phyloP scores from a whole-genome alignment of 345 rosid species.

The Moricandia arvensis region DNA sequence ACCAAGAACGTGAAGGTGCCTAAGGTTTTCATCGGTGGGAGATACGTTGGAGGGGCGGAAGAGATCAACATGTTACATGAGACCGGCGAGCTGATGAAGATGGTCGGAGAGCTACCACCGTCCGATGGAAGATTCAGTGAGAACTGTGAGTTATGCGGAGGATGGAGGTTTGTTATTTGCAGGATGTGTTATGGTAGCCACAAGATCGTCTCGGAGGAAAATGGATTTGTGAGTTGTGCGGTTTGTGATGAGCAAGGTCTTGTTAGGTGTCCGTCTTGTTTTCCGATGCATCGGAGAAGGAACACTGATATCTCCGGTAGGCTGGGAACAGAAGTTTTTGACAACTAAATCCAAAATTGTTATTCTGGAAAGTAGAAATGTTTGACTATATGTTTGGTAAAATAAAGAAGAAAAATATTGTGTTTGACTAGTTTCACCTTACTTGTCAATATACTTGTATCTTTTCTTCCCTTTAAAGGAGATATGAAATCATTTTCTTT shows the following conservation, averaged over 20 bases:
- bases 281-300: constrained; percentile 25
- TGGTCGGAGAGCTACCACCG: constrained; percentile 34
- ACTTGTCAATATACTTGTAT: neutral
- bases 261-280: constrained; percentile 43
- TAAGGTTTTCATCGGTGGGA: constrained; percentile 52
- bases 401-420: neutral
- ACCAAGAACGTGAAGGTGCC: constrained; percentile 38
- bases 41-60: constrained; percentile 48
- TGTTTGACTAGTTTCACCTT: too few species aligned
- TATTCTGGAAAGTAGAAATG: neutral
- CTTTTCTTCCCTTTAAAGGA: neutral
- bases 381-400: neutral
- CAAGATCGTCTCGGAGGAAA: constrained; percentile 48
- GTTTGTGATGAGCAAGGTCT: constrained; percentile 53
- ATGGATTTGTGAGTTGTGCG: constrained; percentile 46
- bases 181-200: constrained; percentile 57
- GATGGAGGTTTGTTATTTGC: constrained; percentile 55
- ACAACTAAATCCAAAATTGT: neutral
- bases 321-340: neutral
- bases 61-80: constrained; percentile 46
- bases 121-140: constrained; percentile 3
- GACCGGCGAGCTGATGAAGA: constrained; percentile 47
- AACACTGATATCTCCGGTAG: constrained; percentile 6
- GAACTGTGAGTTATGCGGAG: constrained; percentile 48
- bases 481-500: neutral